Percentiles rank a stretch among this genome's conserved stretches.
Evolutionary conservation across 2,329 filamentous ascomycete genomes (phyloP).

Genomic region (Neopestalotiopsis sp.): DNA sequence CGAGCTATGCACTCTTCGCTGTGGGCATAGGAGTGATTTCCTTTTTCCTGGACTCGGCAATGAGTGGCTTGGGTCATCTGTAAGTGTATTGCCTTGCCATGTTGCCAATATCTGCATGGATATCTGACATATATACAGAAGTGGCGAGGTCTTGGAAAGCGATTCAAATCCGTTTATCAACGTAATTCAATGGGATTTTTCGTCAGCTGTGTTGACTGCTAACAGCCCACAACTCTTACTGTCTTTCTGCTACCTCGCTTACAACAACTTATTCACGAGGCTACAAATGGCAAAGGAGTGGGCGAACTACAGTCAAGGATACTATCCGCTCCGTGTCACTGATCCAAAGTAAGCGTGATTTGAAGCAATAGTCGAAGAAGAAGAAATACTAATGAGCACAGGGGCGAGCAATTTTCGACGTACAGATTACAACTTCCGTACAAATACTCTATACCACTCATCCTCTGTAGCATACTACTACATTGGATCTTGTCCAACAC

Average conservation of each 20-base stretch:
- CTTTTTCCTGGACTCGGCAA: not conserved
- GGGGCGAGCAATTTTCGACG: slow-evolving; percentile 38
- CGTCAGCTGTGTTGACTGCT: slow-evolving; percentile 28
- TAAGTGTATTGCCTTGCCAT: not conserved
- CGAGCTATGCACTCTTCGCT: slow-evolving; percentile 5
- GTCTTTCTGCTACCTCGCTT: slow-evolving; percentile 44
- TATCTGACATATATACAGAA: not conserved
- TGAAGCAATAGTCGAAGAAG: not conserved
- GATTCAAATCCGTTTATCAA: slow-evolving; percentile 14
- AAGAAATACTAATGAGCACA: not conserved
- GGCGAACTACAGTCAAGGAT: slow-evolving; percentile 36
- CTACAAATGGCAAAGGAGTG: slow-evolving; percentile 50
- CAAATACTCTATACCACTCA: slow-evolving; percentile 43
- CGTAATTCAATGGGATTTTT: slow-evolving; percentile 13
- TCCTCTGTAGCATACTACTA: slow-evolving; percentile 38
- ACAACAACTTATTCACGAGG: slow-evolving; percentile 47
- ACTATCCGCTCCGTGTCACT: slow-evolving; percentile 42
- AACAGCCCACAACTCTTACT: slow-evolving; percentile 48
- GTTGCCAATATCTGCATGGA: not conserved
- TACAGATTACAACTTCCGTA: slow-evolving; percentile 48
- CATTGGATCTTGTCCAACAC: slow-evolving; percentile 50
- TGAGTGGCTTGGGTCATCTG: not conserved
- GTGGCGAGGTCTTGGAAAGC: slow-evolving; percentile 9
- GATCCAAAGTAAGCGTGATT: slow-evolving; percentile 26
- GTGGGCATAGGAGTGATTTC: not conserved